Percentiles rank a stretch among this genome's conserved stretches.
These are phyloP conservation scores for Zalaria sp. DNA, from an alignment of 2,329 filamentous ascomycete genomes.

Conservation along the genomic window DNA sequence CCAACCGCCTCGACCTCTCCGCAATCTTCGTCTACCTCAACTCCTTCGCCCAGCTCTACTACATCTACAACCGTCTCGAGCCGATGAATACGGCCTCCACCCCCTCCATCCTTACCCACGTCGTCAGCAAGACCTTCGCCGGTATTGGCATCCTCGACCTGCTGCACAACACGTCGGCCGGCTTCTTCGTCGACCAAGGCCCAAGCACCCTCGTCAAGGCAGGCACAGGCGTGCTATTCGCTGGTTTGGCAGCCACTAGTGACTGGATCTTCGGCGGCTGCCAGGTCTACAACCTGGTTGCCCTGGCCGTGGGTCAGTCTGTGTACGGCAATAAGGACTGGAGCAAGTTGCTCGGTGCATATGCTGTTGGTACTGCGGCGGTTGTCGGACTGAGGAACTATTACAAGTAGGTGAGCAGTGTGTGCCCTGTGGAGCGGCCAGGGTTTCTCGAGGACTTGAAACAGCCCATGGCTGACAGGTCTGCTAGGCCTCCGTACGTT, in stretches of 20 bases:
- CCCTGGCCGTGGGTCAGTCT: constrained; percentile 39
- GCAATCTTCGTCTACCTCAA: constrained; percentile 45
- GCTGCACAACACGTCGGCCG: constrained; percentile 43
- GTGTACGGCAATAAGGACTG: constrained; percentile 32
- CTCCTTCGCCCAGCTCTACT: constrained; percentile 39
- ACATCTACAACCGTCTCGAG: constrained; percentile 33
- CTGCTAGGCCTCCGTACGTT: too few species aligned
- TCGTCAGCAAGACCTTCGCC: constrained; percentile 45
- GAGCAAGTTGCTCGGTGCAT: constrained; percentile 37
- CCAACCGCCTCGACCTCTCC: constrained; percentile 32
- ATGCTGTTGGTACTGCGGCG: constrained; percentile 36
- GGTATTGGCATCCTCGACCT: constrained; percentile 47
- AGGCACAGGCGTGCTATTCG: constrained; percentile 40
- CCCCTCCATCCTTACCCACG: constrained; percentile 41
- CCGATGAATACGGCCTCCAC: constrained; percentile 36
- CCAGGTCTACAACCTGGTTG: constrained; percentile 44
- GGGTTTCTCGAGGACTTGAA: too few species aligned
- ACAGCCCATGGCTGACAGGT: too few species aligned
- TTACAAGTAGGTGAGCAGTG: constrained; percentile 29
- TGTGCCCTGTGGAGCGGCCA: not conserved
- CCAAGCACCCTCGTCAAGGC: constrained; percentile 35
- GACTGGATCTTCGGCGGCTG: constrained; percentile 49
- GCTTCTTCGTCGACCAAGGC: constrained; percentile 36
- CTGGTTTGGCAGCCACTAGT: constrained; percentile 32
- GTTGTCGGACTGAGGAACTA: constrained; percentile 40